Evolutionary conservation across 1,284 basidiomycete species (phyloP).

Genomic region (Austroboletus niveus): DNA sequence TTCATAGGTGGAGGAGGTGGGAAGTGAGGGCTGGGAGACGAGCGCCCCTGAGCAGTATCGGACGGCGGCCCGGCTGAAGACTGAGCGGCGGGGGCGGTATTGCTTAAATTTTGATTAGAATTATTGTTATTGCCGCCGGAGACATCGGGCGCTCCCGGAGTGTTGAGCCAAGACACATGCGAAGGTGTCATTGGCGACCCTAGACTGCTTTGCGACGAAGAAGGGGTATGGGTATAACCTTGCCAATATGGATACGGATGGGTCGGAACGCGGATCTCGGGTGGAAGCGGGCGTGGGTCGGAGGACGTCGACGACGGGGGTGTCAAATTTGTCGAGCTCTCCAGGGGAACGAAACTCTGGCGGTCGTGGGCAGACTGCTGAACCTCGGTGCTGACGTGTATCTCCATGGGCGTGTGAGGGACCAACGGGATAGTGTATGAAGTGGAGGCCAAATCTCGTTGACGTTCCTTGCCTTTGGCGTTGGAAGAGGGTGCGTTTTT

Average conservation of each 20-base stretch:
- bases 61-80: slow-evolving; percentile 12
- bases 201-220: slow-evolving; percentile 34
- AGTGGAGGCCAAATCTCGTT: slow-evolving; percentile 7
- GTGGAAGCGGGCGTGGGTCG: slow-evolving; percentile 23
- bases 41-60: slow-evolving; percentile 14
- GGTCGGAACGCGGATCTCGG: slow-evolving; percentile 32
- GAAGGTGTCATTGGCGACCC: slow-evolving; percentile 36
- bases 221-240: slow-evolving; percentile 27
- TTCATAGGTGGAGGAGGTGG: slow-evolving; percentile 28
- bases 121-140: slow-evolving; percentile 5
- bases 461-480: slow-evolving; percentile 27
- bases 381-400: slow-evolving; percentile 30
- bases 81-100: slow-evolving; percentile 5
- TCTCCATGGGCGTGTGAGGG: slow-evolving; percentile 20
- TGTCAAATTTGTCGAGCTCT: slow-evolving; percentile 18
- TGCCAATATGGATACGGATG: slow-evolving; percentile 37
- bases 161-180: slow-evolving; percentile 38
- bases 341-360: slow-evolving; percentile 16
- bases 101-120: slow-evolving; percentile 7
- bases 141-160: slow-evolving; percentile 12
- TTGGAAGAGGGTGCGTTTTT: slow-evolving; percentile 5
- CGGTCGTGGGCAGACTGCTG: slow-evolving; percentile 19
- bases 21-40: slow-evolving; percentile 29
- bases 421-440: slow-evolving; percentile 10
- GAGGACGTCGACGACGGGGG: slow-evolving; percentile 22